Evolutionary conservation across 2,329 filamentous ascomycete genomes (phyloP), one percentile per base, ranked within the genome.

Genomic region (Trichoderma sp.): DNA sequence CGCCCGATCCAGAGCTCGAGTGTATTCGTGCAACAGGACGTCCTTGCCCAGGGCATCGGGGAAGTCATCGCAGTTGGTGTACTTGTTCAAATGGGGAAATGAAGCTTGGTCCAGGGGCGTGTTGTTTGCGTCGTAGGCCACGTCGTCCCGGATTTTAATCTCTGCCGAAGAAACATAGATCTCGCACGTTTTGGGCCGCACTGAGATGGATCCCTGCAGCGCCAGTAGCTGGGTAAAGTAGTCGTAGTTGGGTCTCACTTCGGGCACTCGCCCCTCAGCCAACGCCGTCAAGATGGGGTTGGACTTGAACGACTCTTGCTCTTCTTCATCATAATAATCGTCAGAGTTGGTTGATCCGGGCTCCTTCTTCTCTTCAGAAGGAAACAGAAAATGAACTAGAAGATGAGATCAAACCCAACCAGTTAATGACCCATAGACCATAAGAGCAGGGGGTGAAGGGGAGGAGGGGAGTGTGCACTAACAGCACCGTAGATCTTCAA

Each of bases 371-470:
- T 86, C 84, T 71, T 86, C 84, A 7, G 86, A 86, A 51, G 84
- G 84, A 76, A 91, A 91, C 73, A 91, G 84, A 76, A 89, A 88
- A 77, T 90, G 87, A 75, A 89, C 87, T 89, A 76, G 88, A 87
- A 88, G 69, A 47, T 21, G 39, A 47, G 39, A 47, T 47, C 18
- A 11, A 36, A 3, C 2, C 26, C 18, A 68, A 34, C 28, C 61
- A 56, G 60, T 53, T n/a, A 68, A 73, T 76, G 76, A 75, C 71
- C 21, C 34, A 18, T 12, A 28, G 18, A 30, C 30, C 14, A n/a
- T n/a, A 15, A 26, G 6, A 43, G 56, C 12, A 39, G 26, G 18
- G n/a, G 32, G 28, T 32, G 30, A 15, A n/a, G 34, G 11, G 24
- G 21, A 36, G 34, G 4, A 60, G 32, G 14, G 12, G 26, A 26